Percentiles rank a stretch among this genome's conserved stretches.
Conservation (phyloP, 805 yeast species). For the Sugiyamaella valdiviana region DNA sequence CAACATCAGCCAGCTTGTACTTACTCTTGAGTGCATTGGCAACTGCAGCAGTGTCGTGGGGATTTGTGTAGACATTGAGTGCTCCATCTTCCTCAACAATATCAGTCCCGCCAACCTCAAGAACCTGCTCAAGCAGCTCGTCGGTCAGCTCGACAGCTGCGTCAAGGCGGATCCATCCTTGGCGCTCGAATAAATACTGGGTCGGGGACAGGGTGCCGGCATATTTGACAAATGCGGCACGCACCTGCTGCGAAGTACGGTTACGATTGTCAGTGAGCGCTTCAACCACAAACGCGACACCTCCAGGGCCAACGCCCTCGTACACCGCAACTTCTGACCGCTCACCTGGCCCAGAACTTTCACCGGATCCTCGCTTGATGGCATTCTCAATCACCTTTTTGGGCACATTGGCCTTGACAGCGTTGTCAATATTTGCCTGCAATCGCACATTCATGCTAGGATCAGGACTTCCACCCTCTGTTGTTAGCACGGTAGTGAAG, state of each 20-base stretch:
- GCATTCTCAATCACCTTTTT: slow-evolving; percentile 86
- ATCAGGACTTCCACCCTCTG: slow-evolving; percentile 58
- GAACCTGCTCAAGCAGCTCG: slow-evolving; percentile 61
- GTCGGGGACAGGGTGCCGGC: slow-evolving; percentile 73
- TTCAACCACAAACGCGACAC: slow-evolving; percentile 78
- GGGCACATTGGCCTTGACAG: slow-evolving; percentile 67
- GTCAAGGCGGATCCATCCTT: slow-evolving; percentile 59
- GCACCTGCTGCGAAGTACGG: slow-evolving; percentile 68
- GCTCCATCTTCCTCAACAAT: slow-evolving; percentile 33
- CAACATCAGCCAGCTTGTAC: slow-evolving; percentile 62
- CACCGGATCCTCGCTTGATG: slow-evolving; percentile 76
- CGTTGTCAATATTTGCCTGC: slow-evolving; percentile 69
- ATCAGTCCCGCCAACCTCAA: slow-evolving; percentile 71
- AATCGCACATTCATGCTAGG: slow-evolving; percentile 53
- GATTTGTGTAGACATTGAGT: slow-evolving; percentile 49
- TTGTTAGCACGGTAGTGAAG: not conserved
- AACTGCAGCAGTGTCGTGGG: slow-evolving; percentile 53
- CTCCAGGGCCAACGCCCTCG: slow-evolving; percentile 92
- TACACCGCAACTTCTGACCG: slow-evolving; percentile 53
- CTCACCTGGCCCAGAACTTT: slow-evolving; percentile 41
- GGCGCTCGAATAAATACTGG: slow-evolving; percentile 65
- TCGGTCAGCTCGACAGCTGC: slow-evolving; percentile 52
- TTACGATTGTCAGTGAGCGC: slow-evolving; percentile 85
- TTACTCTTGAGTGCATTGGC: slow-evolving; percentile 50
- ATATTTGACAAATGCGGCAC: slow-evolving; percentile 62